Conservation (phyloP, 2,329 filamentous ascomycete species). For the Colletotrichum costaricense region DNA sequence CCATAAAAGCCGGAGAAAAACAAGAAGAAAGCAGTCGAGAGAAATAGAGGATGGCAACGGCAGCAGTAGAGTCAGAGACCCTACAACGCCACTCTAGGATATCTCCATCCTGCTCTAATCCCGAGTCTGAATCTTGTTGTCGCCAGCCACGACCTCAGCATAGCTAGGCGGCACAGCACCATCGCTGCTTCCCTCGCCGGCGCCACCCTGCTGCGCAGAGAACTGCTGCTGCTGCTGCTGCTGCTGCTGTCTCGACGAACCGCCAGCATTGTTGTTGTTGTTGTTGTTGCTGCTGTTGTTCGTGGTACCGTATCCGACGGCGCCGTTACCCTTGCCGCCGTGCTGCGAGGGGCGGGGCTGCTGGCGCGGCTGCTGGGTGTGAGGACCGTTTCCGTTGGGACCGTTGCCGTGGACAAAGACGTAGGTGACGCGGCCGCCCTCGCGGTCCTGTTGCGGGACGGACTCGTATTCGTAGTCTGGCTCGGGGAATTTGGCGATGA, state of each 20-base stretch:
- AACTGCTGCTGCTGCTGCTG: slow-evolving; percentile 42
- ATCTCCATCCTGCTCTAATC: slow-evolving; percentile 52
- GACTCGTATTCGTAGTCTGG: slow-evolving; percentile 76
- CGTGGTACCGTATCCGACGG: slow-evolving; percentile 61
- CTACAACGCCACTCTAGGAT: neutral
- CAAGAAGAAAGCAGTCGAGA: neutral
- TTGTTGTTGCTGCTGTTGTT: slow-evolving; percentile 38
- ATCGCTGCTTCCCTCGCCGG: slow-evolving; percentile 57
- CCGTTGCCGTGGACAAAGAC: slow-evolving; percentile 75
- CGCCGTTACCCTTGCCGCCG: slow-evolving; percentile 36
- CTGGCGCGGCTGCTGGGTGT: slow-evolving; percentile 44
- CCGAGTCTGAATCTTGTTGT: slow-evolving; percentile 86
- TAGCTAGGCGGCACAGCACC: slow-evolving; percentile 81
- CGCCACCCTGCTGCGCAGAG: slow-evolving; percentile 33
- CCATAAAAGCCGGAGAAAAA: neutral
- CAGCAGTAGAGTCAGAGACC: neutral
- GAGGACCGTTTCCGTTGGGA: slow-evolving; percentile 39
- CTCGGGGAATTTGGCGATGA: slow-evolving; percentile 92
- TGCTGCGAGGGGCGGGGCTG: slow-evolving; percentile 47
- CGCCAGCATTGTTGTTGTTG: slow-evolving; percentile 40
- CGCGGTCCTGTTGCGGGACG: slow-evolving; percentile 64
- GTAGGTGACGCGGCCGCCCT: slow-evolving; percentile 75
- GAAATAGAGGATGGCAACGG: neutral
- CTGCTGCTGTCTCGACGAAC: slow-evolving; percentile 29
- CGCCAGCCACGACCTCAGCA: slow-evolving; percentile 84